Percentiles rank a stretch among this genome's conserved stretches.
These are phyloP conservation scores for Hymenoscyphus infarciens DNA, from an alignment of 2,329 filamentous ascomycete species.

Conservation along the genomic window DNA sequence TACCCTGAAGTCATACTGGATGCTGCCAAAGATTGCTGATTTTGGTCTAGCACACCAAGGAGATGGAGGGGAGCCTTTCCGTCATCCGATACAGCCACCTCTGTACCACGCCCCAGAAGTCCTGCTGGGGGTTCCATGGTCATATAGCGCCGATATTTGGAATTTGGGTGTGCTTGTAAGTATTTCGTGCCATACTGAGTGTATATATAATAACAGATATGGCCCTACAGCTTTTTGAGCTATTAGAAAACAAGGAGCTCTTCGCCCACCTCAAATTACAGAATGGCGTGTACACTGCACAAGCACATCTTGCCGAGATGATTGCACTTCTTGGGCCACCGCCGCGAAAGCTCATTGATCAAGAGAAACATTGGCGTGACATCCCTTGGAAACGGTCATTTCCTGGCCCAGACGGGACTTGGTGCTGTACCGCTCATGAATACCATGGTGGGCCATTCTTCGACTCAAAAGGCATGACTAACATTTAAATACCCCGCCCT, in stretches of 20 bases:
- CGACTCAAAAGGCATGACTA: no score
- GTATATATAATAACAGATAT: no score
- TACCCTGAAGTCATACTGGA: slow-evolving; percentile 31
- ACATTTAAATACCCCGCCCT: no score
- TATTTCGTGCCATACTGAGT: no score
- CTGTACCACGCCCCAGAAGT: slow-evolving; percentile 3
- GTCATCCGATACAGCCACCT: slow-evolving; percentile 20
- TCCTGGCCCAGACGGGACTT: no score
- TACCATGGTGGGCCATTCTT: no score
- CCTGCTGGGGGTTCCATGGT: not conserved
- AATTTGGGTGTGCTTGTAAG: slow-evolving; percentile 7
- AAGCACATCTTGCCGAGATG: slow-evolving; percentile 21
- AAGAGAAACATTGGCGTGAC: slow-evolving; percentile 13
- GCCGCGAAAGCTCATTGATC: slow-evolving; percentile 13
- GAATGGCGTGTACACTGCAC: slow-evolving; percentile 13
- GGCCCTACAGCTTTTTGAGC: slow-evolving; percentile 38
- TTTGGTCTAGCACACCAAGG: slow-evolving; percentile 45
- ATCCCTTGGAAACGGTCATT: slow-evolving; percentile 9
- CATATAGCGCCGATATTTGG: slow-evolving; percentile 4
- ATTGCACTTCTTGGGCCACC: slow-evolving; percentile 18
- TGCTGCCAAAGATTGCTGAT: slow-evolving; percentile 43
- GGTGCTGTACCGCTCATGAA: no score
- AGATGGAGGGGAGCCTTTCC: slow-evolving; percentile 33
- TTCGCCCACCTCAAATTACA: slow-evolving; percentile 34
- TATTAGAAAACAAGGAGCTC: slow-evolving; percentile 45